Evolutionary conservation across 169 alveolate genomes (phyloP).

Genomic region (Babesia bovis): DNA sequence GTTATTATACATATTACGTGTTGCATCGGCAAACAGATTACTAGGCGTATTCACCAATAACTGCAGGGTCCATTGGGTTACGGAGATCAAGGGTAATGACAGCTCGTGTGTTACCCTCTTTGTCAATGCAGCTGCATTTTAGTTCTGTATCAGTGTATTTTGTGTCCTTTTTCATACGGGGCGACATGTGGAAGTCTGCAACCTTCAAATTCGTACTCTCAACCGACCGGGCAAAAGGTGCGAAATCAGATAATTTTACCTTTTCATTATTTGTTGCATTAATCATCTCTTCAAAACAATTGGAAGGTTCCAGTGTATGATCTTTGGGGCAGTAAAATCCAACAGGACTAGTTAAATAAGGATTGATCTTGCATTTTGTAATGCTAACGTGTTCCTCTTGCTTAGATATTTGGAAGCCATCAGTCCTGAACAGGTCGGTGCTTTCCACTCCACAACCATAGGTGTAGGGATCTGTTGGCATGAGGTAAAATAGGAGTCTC

Average conservation of each 20-base stretch:
- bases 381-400: background rate
- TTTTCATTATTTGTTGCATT: background rate
- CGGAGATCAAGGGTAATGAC: conserved; percentile 15
- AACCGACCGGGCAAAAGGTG: conserved; percentile 16
- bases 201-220: conserved; percentile 13
- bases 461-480: conserved; percentile 68
- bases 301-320: conserved; percentile 42
- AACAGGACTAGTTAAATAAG: conserved; percentile 29
- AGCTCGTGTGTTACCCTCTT: background rate
- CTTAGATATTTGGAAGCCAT: background rate
- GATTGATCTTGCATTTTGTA: conserved; percentile 32
- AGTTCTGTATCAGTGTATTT: conserved; percentile 19
- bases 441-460: conserved; percentile 61
- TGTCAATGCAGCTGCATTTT: conserved; percentile 6
- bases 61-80: background rate
- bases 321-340: conserved; percentile 67
- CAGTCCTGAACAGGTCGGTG: conserved; percentile 2
- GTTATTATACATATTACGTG: too few relatives aligned
- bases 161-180: background rate
- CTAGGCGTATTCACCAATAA: background rate
- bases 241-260: conserved; percentile 1
- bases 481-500: background rate
- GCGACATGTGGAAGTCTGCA: conserved; percentile 8
- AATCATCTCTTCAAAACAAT: conserved; percentile 37
- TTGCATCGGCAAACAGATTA: too few relatives aligned